Evolutionary conservation across 805 yeast species (phyloP).

Genomic region (Blastobotrys mokoenaii): DNA sequence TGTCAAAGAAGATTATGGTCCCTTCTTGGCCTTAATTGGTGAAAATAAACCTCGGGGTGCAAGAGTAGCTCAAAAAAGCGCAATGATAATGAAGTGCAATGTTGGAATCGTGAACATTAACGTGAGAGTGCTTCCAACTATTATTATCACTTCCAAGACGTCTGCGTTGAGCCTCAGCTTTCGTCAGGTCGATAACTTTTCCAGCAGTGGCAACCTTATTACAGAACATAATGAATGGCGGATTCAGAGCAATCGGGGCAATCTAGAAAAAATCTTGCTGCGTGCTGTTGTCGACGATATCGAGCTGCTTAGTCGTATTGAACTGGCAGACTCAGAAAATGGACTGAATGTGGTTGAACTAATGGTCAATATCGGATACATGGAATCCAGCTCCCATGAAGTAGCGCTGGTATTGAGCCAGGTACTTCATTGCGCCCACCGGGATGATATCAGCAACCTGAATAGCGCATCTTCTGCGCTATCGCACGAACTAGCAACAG

Average conservation of each 20-base stretch:
- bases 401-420: background rate
- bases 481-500: background rate
- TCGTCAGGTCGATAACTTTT: constrained; percentile 3
- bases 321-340: background rate
- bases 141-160: too few relatives aligned
- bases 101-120: too few relatives aligned
- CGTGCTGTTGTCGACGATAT: background rate
- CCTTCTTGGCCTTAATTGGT: too few relatives aligned
- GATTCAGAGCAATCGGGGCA: background rate
- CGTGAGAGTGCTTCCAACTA: too few relatives aligned
- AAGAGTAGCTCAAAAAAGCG: too few relatives aligned
- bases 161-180: background rate
- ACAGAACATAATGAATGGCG: background rate
- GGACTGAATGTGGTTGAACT: background rate
- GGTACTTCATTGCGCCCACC: background rate
- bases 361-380: background rate
- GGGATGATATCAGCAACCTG: background rate
- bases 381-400: background rate
- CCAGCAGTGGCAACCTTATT: background rate
- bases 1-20: too few relatives aligned
- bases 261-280: background rate
- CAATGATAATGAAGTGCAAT: too few relatives aligned
- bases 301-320: constrained; percentile 1
- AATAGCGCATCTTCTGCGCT: background rate
- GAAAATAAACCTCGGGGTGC: too few relatives aligned